Conservation (phyloP, 192 early-diverging fungal genomes). For the Gonapodya prolifera region DNA sequence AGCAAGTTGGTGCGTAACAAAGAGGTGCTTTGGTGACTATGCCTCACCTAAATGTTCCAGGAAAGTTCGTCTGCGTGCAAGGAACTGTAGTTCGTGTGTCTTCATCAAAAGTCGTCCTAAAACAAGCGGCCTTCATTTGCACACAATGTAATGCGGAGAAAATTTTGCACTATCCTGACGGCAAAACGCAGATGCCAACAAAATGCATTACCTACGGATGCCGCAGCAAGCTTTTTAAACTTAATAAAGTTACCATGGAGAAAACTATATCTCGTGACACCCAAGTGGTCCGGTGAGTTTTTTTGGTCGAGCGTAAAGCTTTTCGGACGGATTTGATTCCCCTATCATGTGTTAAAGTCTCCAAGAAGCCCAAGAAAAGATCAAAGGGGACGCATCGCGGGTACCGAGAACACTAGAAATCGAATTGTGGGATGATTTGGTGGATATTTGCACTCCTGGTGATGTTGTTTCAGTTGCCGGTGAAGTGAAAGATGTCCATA, state of each 20-base stretch:
- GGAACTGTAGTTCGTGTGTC: constrained; percentile 71
- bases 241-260: constrained; percentile 31
- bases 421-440: constrained; percentile 59
- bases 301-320: not conserved
- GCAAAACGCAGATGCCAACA: constrained; percentile 41
- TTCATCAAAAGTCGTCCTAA: constrained; percentile 52
- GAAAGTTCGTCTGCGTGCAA: constrained; percentile 50
- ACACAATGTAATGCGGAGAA: constrained; percentile 38
- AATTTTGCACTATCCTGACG: constrained; percentile 46
- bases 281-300: constrained; percentile 47
- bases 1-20: constrained; percentile 41
- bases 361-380: not conserved
- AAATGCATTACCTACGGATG: constrained; percentile 53
- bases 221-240: constrained; percentile 47
- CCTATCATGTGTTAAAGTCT: not conserved
- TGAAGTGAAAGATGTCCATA: constrained; percentile 58
- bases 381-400: constrained; percentile 26
- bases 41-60: constrained; percentile 17
- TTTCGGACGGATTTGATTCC: not conserved
- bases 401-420: constrained; percentile 69
- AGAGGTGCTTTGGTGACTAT: not conserved
- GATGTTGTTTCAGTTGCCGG: constrained; percentile 68
- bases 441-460: constrained; percentile 66
- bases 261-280: constrained; percentile 55
- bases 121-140: constrained; percentile 52